Evolutionary conservation across 129 eudicot species (phyloP).

Genomic region (Scalesia atractyloides): DNA sequence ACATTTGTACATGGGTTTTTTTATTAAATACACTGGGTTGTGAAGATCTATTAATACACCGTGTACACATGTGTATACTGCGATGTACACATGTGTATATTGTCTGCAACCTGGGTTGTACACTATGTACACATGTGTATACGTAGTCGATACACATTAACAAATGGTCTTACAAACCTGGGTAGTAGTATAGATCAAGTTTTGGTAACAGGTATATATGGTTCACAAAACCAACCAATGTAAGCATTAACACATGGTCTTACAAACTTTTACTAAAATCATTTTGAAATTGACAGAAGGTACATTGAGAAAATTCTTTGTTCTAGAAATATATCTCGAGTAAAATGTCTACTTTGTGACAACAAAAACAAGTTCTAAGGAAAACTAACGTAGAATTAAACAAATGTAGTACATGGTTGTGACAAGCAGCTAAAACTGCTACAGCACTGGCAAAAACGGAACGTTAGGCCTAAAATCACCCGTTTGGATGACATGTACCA

Average conservation of each 20-base stretch:
- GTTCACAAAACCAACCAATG: background rate
- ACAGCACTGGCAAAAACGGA: background rate
- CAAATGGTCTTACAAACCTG: too few species aligned
- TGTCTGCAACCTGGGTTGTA: too few species aligned
- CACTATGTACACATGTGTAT: too few species aligned
- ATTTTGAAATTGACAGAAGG: background rate
- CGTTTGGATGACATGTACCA: background rate
- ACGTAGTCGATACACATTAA: too few species aligned
- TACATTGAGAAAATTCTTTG: conserved; percentile 2
- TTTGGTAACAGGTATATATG: too few species aligned
- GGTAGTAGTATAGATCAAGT: too few species aligned
- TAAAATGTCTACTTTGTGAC: conserved; percentile 19
- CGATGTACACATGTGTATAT: too few species aligned
- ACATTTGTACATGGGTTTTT: too few species aligned
- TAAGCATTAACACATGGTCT: background rate
- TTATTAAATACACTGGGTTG: too few species aligned
- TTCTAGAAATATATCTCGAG: background rate
- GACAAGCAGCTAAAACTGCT: too few species aligned
- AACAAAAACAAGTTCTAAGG: conserved; percentile 5
- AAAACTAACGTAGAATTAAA: conserved; percentile 11
- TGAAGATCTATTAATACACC: too few species aligned
- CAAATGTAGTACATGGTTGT: conserved; percentile 9
- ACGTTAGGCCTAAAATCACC: conserved; percentile 8
- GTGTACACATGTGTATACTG: too few species aligned
- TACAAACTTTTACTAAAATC: background rate